Evolutionary conservation across 1,284 basidiomycete genomes (phyloP).

Genomic region (Phaffia rhodozyma): DNA sequence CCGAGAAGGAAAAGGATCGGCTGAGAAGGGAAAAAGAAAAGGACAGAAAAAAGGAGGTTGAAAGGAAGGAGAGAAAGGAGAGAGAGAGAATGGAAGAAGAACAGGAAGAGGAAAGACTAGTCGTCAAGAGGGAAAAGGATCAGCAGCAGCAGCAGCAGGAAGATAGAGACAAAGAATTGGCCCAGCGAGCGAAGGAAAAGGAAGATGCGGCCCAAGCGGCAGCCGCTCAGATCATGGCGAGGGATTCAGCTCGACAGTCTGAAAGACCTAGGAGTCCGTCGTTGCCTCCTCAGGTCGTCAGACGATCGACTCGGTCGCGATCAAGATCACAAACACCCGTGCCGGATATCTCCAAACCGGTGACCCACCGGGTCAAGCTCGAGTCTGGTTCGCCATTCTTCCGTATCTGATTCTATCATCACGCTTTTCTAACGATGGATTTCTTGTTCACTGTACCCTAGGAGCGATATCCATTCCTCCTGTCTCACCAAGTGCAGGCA

Average conservation of each 20-base stretch:
- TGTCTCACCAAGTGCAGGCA: background rate
- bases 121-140: background rate
- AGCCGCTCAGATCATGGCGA: background rate
- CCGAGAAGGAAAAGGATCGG: conserved; percentile 9
- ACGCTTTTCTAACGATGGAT: no score
- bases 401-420: background rate
- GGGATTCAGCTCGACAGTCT: background rate
- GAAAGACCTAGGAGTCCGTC: background rate
- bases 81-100: background rate
- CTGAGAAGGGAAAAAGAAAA: background rate
- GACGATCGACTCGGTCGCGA: background rate
- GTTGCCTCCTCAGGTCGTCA: background rate
- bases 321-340: background rate
- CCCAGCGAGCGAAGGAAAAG: background rate
- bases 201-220: background rate
- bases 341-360: background rate
- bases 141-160: background rate
- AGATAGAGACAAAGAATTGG: background rate
- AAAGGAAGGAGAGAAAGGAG: background rate
- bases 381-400: background rate
- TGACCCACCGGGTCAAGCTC: background rate
- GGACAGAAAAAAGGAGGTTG: background rate
- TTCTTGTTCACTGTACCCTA: no score
- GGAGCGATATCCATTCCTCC: background rate
- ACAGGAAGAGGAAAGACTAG: background rate